Conservation (phyloP, 2,329 filamentous ascomycete genomes). For the Allantophomopsis cytisporea region DNA sequence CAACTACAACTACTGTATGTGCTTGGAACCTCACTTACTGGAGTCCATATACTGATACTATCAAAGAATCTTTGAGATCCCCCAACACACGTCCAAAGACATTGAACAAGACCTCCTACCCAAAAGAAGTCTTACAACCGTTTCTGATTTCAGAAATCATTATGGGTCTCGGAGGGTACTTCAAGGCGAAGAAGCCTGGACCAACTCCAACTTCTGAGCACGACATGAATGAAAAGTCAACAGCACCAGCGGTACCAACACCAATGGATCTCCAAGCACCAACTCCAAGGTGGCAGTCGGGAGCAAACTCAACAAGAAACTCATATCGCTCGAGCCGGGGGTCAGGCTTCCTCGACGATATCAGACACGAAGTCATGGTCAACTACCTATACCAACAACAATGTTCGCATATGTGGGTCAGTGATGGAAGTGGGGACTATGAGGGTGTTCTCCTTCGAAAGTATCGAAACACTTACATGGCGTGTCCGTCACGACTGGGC, state of each 20-base stretch:
- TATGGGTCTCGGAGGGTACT: conserved; percentile 51
- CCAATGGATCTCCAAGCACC: conserved; percentile 33
- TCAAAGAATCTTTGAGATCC: too few relatives aligned
- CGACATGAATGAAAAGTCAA: conserved; percentile 5
- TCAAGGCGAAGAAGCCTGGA: conserved; percentile 37
- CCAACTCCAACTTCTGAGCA: too few relatives aligned
- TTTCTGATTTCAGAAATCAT: conserved; percentile 4
- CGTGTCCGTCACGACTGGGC: conserved; percentile 52
- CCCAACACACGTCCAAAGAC: too few relatives aligned
- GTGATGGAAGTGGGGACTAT: conserved; percentile 50
- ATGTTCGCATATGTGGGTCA: conserved; percentile 61
- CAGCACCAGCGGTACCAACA: neutral
- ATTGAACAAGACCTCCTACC: too few relatives aligned
- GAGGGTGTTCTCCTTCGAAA: conserved; percentile 66
- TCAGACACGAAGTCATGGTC: conserved; percentile 74
- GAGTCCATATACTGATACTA: too few relatives aligned
- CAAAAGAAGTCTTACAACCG: too few relatives aligned
- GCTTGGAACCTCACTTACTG: too few relatives aligned
- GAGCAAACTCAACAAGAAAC: conserved; percentile 36
- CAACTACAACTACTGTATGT: too few relatives aligned
- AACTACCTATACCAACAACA: conserved; percentile 75
- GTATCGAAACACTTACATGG: conserved; percentile 53
- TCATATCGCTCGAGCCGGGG: conserved; percentile 28
- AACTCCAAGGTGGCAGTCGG: conserved; percentile 31
- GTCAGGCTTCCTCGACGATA: conserved; percentile 51